Base-by-base conservation (phyloP, 164 flowering plant genomes). In the Magnolia sinica region DNA sequence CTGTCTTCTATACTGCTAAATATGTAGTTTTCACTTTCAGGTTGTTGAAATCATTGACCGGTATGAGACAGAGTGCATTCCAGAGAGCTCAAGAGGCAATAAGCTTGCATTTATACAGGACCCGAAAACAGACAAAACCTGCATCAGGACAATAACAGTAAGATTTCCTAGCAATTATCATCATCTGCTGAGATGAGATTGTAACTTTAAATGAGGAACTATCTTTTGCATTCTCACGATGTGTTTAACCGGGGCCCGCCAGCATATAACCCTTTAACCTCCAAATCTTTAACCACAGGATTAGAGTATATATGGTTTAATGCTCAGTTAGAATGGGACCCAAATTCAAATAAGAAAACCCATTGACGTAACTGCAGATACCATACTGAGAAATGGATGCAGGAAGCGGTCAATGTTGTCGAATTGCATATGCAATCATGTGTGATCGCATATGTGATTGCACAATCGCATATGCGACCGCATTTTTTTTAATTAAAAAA, bases 31-130 rank as follows among this genome's bases (percentile, higher is more conserved):
- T 22, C 11, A 1, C 69, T 51, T 78, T 23, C 78, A 94, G 98
- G 98, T 95, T 61, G 96, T 96, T 52, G 97, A 92, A 86, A 88
- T 92, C 71, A 79, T 93, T 76, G 87, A 93, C 73, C 88, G 88
- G 16, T 95, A 95, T 80, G 99, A 95, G 13, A 84, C 85, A 59
- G 92, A 19, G 0, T 93, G 99, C 81, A 72, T 95, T 73, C 98
- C 98, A 50, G 50, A 3, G 20, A 24, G 20, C 18, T 74, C n/a
- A 18, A 85, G 86, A 80, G 74, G 65, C 10, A 79, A 90, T 64
- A 87, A 84, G 78, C 86, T 90, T 68, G 68, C 73, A 52, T 93
- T 73, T 76, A 95, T 95, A 69, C 91, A 90, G 74, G 77, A 69
- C 61, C 73, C 83, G 45, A 3, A 83, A 65, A 81, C 19, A 24